Base-by-base conservation (phyloP, 108 stramenopile genomes). In the Pseudonitzschia multiseries region DNA sequence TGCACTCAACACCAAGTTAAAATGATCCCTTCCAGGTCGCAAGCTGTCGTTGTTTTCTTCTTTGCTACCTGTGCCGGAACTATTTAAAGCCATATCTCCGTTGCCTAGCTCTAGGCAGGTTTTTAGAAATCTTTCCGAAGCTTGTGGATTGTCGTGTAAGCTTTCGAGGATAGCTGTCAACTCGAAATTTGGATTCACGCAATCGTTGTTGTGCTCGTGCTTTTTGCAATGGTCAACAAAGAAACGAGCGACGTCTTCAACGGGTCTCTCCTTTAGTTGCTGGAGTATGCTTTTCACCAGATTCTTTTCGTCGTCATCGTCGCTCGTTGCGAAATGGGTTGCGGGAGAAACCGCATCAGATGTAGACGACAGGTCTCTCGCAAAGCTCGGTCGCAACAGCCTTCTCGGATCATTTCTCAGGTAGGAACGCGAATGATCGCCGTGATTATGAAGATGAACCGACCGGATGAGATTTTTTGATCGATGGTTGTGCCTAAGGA, bases 71-170 rank as follows among this genome's bases (percentile, higher is more conserved):
- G 12, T 48, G 2, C 13, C 46, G 14, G 46, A 14, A 8, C 40
- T 18, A 8, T 12, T 1, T 41, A 6, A 32, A 33, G 12, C 32
- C 1, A 6, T 41, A 33, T 65, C 29, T 13, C 26, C 48, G 2
- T 24, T 50, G 61, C 15, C 13, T 21, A 40, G 61, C 14, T 50
- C 66, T 50, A 43, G 66, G 8, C 42, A 12, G 12, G 43, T 36
- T 67, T 51, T 67, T 14, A 67, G 8, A 67, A 67, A 67, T 44
- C 6, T 18, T 67, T 67, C 66, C 15, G 43, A 24, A 48, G 31
- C 12, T 17, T 67, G 66, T 14, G 66, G 66, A 48, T 44, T 28
- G 18, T 67, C 46, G 43, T 50, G 44, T 50, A 67, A 29, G 18
- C 15, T 48, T 15, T 51, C 36, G 46, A 67, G 46, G 21, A 67